Conservation (phyloP, 2,329 filamentous ascomycete genomes). For the Penicillium sp. region DNA sequence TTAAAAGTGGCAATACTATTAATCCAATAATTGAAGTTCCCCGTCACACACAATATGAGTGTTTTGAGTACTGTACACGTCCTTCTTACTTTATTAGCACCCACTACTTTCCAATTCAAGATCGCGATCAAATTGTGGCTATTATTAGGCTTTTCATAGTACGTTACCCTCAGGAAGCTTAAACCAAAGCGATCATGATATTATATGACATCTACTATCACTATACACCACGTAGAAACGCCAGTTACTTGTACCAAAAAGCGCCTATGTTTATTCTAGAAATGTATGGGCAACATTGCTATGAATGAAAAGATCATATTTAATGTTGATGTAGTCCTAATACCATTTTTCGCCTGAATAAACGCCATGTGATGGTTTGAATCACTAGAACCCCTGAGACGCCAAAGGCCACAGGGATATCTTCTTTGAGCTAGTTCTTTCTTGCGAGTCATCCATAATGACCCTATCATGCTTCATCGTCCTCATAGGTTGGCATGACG, state of each 20-base stretch:
- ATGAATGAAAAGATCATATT: not conserved
- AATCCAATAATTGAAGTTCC: not conserved
- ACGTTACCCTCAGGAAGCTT: not conserved
- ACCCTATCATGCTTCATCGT: constrained; percentile 6
- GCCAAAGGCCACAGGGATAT: not conserved
- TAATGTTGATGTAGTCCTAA: not conserved
- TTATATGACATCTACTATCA: not conserved
- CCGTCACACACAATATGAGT: not conserved
- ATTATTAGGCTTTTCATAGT: not conserved
- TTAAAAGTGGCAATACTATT: constrained; percentile 3
- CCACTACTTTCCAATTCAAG: not conserved
- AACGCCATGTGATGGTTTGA: not conserved
- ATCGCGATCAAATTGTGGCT: not conserved
- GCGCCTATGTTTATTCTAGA: not conserved
- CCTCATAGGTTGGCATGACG: constrained; percentile 34
- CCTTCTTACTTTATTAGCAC: not conserved
- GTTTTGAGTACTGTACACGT: constrained; percentile 8
- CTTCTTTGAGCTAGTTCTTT: not conserved
- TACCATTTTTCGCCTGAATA: not conserved
- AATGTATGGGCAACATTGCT: not conserved
- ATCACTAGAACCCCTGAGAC: not conserved
- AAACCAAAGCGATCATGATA: not conserved
- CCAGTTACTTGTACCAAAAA: not conserved
- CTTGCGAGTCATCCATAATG: not conserved
- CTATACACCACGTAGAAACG: not conserved